Evolutionary conservation across 2,329 filamentous ascomycete genomes (phyloP), one percentile per base, ranked within the genome.

Genomic region (Diplodia corticola): DNA sequence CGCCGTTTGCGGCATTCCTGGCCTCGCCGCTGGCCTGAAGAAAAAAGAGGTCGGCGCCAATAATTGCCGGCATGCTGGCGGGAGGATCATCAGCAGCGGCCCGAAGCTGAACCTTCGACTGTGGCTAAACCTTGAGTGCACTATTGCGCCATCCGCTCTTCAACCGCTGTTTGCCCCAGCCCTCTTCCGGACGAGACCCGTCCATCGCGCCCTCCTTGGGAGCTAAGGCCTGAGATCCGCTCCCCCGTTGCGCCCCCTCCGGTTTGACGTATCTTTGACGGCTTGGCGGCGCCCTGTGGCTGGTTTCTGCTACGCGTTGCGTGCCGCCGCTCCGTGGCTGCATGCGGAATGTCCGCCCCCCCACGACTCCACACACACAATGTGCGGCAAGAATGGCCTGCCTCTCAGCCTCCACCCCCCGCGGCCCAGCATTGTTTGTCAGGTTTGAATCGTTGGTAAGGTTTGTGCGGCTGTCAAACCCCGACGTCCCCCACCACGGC

Each of bases 381-480:
- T 65, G 64, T 59, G 15, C 54, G 35, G 46, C 57, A 60, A 50
- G 54, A 60, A 65, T 63, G 55, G 20, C 22, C 57, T 20, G 55
- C 49, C 55, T 53, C 61, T 66, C 64, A 66, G 64, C 64, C 64
- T 66, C 64, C 54, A 61, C 40, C 22, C 46, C 48, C 54, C 7
- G n/a, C n/a, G 51, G 33, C 30, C 28, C 46, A 46, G 46, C 64
- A 66, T 66, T 66, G 55, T 66, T 66, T 66, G 64, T 30, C 44
- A 40, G 24, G 57, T 72, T 73, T 72, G 71, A 40, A 53, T 22
- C 65, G 67, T 72, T 70, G 69, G 67, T 69, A 69, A 44, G 60
- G 59, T 68, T 59, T 72, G 70, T 69, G 71, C 69, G 69, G 66
- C 48, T 50, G 51, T 69, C 70, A 73, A 72, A 71, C 71, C 37